phyloP scores from a whole-genome alignment of 495 filamentous ascomycete species.

The Letharia lupina region DNA sequence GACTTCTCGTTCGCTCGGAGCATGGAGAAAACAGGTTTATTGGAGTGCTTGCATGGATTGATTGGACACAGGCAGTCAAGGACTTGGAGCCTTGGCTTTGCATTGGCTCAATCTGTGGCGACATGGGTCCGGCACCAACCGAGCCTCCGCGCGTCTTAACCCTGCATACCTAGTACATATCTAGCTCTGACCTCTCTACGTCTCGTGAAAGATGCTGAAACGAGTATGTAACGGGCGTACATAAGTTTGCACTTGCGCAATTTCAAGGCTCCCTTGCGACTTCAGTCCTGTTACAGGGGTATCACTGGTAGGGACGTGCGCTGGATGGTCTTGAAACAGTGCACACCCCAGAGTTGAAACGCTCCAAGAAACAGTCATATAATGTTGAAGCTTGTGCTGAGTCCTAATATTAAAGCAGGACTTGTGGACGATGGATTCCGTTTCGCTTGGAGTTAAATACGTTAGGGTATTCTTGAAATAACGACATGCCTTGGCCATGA shows the following conservation, averaged over 20 bases:
- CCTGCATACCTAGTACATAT: background rate
- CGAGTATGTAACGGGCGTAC: conserved; percentile 5
- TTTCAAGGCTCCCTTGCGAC: background rate
- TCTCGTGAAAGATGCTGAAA: background rate
- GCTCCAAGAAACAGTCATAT: background rate
- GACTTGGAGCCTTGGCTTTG: background rate
- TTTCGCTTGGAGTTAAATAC: background rate
- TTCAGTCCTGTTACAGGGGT: background rate
- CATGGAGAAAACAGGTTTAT: background rate
- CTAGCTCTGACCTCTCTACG: background rate
- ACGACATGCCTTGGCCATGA: background rate
- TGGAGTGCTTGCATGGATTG: too few relatives aligned
- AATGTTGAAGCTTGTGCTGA: background rate
- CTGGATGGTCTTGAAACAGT: background rate
- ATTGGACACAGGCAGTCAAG: background rate
- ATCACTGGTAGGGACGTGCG: background rate
- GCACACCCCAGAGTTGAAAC: background rate
- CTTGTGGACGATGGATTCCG: background rate
- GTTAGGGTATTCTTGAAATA: background rate
- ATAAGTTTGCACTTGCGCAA: conserved; percentile 4
- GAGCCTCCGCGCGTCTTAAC: background rate
- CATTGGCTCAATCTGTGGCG: background rate
- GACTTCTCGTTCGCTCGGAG: too few relatives aligned
- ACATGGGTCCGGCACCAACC: background rate
- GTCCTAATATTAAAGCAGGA: background rate